Evolutionary conservation across 345 rosid species (phyloP).

Genomic region (Populus euphratica): DNA sequence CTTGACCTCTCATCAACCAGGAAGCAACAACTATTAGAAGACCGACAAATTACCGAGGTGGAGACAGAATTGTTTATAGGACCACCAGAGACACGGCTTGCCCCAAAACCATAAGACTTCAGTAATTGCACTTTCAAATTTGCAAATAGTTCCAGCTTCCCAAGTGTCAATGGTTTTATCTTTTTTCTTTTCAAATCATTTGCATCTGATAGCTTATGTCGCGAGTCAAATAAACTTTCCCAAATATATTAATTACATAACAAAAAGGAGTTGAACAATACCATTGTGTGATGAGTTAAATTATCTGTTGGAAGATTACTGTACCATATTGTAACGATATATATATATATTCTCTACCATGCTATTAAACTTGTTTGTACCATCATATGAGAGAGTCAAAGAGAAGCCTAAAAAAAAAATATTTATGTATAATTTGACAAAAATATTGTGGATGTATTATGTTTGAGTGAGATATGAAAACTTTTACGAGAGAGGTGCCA

Average conservation of each 20-base stretch:
- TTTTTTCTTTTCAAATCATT: too few species aligned
- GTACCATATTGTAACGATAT: too few species aligned
- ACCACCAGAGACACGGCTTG: conserved; percentile 43
- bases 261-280: neutral
- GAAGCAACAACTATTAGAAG: conserved; percentile 14
- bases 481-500: too few species aligned
- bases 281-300: neutral
- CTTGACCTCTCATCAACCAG: conserved; percentile 5
- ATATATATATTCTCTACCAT: too few species aligned
- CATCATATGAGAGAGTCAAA: too few species aligned
- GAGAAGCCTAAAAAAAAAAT: too few species aligned
- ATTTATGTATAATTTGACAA: too few species aligned
- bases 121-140: neutral
- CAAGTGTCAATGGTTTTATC: too few species aligned
- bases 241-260: neutral
- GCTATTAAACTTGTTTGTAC: too few species aligned
- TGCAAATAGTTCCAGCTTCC: neutral
- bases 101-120: neutral
- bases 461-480: too few species aligned
- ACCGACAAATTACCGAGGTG: conserved; percentile 46
- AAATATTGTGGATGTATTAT: too few species aligned
- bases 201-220: neutral
- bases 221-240: neutral
- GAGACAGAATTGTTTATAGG: conserved; percentile 79
- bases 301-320: neutral